Conservation (phyloP, 345 rosid genomes). For the Draba incana region DNA sequence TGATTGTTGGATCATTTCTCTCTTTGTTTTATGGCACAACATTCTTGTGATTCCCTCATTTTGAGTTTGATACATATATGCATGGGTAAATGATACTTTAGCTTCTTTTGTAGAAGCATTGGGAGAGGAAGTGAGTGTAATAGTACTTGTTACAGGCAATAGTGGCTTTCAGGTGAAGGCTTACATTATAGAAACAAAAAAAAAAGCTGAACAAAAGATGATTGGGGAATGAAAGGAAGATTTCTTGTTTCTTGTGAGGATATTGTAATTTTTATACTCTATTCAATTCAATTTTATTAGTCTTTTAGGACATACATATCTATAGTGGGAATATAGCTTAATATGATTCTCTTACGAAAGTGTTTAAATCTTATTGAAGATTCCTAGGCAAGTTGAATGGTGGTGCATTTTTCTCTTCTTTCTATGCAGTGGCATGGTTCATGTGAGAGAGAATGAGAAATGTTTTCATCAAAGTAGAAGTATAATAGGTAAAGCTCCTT, state of each 20-base stretch:
- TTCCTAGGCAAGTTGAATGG: conserved; percentile 46
- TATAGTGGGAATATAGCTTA: conserved; percentile 40
- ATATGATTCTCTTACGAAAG: conserved; percentile 39
- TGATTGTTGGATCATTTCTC: conserved; percentile 36
- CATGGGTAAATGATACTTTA: conserved; percentile 33
- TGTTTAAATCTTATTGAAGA: conserved; percentile 40
- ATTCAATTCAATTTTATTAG: conserved; percentile 11
- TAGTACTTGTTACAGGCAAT: conserved; percentile 35
- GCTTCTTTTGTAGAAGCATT: conserved; percentile 39
- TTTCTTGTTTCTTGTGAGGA: conserved; percentile 42
- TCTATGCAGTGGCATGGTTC: conserved; percentile 49
- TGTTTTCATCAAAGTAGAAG: conserved; percentile 41
- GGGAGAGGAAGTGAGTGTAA: conserved; percentile 37
- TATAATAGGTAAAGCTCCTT: conserved; percentile 42
- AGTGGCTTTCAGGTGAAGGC: conserved; percentile 47
- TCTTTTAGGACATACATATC: conserved; percentile 37
- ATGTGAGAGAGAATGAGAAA: conserved; percentile 32
- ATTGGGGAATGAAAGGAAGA: conserved; percentile 50
- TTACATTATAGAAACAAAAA: conserved; percentile 37
- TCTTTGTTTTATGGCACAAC: conserved; percentile 28
- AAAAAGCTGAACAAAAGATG: conserved; percentile 46
- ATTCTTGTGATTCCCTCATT: conserved; percentile 7
- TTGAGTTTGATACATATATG: conserved; percentile 27
- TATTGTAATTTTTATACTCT: conserved; percentile 28
- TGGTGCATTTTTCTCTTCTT: conserved; percentile 46